Base-by-base conservation (phyloP, 495 filamentous ascomycete genomes). In the Peziza echinospora region DNA sequence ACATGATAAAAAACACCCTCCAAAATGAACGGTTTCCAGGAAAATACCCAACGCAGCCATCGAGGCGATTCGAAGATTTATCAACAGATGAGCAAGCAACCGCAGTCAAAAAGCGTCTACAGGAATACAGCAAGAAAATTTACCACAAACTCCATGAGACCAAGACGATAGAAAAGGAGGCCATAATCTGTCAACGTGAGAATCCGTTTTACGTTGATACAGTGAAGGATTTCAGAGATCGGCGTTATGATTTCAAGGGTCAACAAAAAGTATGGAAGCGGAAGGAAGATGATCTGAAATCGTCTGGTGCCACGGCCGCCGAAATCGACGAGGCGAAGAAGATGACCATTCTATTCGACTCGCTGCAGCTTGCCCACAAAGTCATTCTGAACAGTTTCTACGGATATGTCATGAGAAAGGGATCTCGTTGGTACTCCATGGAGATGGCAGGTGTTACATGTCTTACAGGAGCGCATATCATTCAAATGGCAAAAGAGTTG, bases 381-480 rank as follows among this genome's bases (percentile, higher is more conserved):
- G 87, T 94, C 65, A 99, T 99, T 67, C 63, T 99, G 45, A 99
- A 99, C 69, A 89, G 81, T 56, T 99, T 99, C 67, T 99, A 99
- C 54, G 89, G 89, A 45, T 99, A 99, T 60, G 89, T 96, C 51
- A 99, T 99, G 89, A 71, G 89, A 63, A 99, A 99, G 61, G 89
- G 89, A 5, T 94, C 87, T 34, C 72, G 89, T 43, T 99, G 89
- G 89, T 99, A 96, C 59, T 96, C 91, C 28, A 82, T 99, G 82
- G 89, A 96, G 62, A 99, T 99, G 89, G 89, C 89, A 10, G 89
- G 89, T 57, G 91, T 99, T 17, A 99, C 89, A 24, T 99, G 89
- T 67, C 64, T 99, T 48, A 99, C 89, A 1, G 89, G 89, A 47
- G 89, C 89, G 13, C 84, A 77, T 47, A 99, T 99, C 60, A 99